Percentiles rank a stretch among this genome's conserved stretches.
phyloP scores from a whole-genome alignment of 148 eudicot species.

The Vaccinium macrocarpon region DNA sequence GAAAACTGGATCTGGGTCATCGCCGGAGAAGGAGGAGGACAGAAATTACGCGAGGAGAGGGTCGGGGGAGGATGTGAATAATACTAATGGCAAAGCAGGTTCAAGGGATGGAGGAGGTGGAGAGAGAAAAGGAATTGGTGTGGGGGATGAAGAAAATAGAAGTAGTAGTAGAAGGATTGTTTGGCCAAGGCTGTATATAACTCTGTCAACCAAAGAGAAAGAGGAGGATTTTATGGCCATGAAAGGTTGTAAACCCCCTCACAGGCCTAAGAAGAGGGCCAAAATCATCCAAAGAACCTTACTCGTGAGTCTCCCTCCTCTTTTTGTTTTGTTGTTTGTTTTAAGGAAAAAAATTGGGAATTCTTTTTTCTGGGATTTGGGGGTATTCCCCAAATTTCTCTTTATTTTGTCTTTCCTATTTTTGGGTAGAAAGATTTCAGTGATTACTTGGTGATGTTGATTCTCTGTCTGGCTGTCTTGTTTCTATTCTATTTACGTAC shows the following conservation, averaged over 20 bases:
- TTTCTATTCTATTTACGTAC: neutral
- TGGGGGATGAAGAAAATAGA: conserved; percentile 28
- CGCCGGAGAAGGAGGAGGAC: conserved; percentile 64
- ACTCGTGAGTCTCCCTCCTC: conserved; percentile 41
- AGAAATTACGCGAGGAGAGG: conserved; percentile 67
- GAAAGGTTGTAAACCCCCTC: conserved; percentile 89
- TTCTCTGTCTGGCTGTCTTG: neutral
- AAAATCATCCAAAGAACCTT: conserved; percentile 68
- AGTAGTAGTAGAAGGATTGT: conserved; percentile 23
- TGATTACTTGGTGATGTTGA: conserved; percentile 8
- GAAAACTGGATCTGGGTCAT: conserved; percentile 37
- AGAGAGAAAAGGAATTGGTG: neutral
- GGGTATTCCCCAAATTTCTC: neutral
- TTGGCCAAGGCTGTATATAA: conserved; percentile 63
- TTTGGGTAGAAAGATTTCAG: neutral
- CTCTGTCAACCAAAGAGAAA: conserved; percentile 80
- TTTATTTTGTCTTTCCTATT: neutral
- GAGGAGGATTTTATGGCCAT: conserved; percentile 92
- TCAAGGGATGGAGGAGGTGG: conserved; percentile 20
- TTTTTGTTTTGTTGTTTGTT: neutral
- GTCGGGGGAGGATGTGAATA: conserved; percentile 32
- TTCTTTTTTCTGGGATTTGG: neutral
- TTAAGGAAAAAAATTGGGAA: neutral
- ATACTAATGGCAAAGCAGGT: conserved; percentile 28
- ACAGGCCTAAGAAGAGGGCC: conserved; percentile 90